Conservation (phyloP, 306 rosid species). For the Ammopiptanthus mongolicus region DNA sequence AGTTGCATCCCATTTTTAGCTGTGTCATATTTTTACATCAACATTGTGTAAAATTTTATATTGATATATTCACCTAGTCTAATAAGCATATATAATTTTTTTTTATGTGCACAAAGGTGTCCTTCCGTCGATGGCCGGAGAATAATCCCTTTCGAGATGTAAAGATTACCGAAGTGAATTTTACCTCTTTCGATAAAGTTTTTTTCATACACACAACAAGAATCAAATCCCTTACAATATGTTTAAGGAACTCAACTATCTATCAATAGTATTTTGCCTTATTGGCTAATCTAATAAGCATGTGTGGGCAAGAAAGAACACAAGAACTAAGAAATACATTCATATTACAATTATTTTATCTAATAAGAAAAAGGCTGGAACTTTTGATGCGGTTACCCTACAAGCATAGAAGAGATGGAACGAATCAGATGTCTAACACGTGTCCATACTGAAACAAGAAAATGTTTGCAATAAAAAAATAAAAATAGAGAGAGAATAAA, state of each 20-base stretch:
- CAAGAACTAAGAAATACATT: constrained; percentile 10
- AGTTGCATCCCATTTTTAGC: not conserved
- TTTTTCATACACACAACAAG: no score
- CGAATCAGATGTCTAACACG: constrained; percentile 7
- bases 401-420: constrained; percentile 2
- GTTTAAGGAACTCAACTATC: no score
- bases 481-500: not conserved
- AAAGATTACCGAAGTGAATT: no score
- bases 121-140: no score
- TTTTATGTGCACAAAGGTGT: no score
- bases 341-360: constrained; percentile 12
- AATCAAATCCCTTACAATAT: no score
- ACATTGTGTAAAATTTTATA: not conserved
- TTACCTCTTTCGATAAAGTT: no score
- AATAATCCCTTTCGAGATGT: no score
- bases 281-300: no score
- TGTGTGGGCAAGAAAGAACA: not conserved
- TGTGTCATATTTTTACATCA: not conserved
- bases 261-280: no score
- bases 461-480: not conserved
- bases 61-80: not conserved
- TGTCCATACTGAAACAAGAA: constrained; percentile 24
- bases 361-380: not conserved
- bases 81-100: no score
- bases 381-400: constrained; percentile 11